A percentile compares a stretch with the other conserved stretches of the same genome.
Conservation (phyloP, 192 early-diverging fungal genomes). For the Podila epicladia region DNA sequence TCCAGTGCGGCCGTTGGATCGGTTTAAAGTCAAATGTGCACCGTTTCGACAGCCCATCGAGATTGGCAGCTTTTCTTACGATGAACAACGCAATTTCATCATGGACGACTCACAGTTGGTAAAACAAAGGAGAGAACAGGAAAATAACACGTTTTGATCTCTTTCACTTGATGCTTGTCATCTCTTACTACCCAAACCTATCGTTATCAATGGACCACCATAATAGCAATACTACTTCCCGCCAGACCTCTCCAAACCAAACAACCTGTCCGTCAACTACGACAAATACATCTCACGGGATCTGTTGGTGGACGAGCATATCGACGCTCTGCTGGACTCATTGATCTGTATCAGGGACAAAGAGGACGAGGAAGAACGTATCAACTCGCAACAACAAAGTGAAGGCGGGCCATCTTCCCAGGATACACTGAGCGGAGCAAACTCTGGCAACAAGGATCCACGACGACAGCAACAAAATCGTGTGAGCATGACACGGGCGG, state of each 20-base stretch:
- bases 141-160: background rate
- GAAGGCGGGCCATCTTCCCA: background rate
- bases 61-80: constrained; percentile 72
- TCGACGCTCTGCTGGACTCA: constrained; percentile 83
- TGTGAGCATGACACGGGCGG: constrained; percentile 19
- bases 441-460: background rate
- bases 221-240: constrained; percentile 67
- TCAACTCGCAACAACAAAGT: background rate
- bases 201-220: background rate
- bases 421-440: constrained; percentile 46
- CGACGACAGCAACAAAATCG: background rate
- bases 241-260: constrained; percentile 50
- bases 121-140: background rate
- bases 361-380: constrained; percentile 11
- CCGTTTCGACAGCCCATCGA: constrained; percentile 70
- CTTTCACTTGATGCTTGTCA: constrained; percentile 5
- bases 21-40: constrained; percentile 55
- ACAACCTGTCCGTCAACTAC: constrained; percentile 72
- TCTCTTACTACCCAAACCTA: background rate
- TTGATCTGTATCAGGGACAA: constrained; percentile 53
- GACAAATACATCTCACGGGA: constrained; percentile 76
- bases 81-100: constrained; percentile 61
- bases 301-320: constrained; percentile 68
- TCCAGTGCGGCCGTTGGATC: constrained; percentile 35
- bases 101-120: constrained; percentile 72